Percentiles rank a stretch among this genome's conserved stretches.
These are phyloP conservation scores for Fomes fomentarius DNA, from an alignment of 1,284 basidiomycete genomes.

Conservation along the genomic window DNA sequence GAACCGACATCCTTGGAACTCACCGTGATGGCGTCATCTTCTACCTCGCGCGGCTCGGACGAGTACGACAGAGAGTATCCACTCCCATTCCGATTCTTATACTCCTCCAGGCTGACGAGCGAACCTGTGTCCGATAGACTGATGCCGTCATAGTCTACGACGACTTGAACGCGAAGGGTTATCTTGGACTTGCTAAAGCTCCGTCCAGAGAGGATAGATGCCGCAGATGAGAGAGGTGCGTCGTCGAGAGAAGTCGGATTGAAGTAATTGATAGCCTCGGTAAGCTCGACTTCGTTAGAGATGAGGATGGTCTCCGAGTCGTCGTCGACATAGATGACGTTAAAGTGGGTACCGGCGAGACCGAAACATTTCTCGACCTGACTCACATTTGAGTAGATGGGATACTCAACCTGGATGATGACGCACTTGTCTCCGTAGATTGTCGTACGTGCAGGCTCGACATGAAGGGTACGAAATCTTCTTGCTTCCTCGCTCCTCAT, in stretches of 20 bases:
- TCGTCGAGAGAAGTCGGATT: constrained; percentile 67
- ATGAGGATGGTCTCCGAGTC: constrained; percentile 79
- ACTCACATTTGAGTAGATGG: constrained; percentile 52
- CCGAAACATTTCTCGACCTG: constrained; percentile 22
- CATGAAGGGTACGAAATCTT: constrained; percentile 79
- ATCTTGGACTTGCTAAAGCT: constrained; percentile 73
- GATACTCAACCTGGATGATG: constrained; percentile 48
- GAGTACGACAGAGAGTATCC: constrained; percentile 57
- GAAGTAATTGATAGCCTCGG: constrained; percentile 87
- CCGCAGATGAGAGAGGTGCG: constrained; percentile 64
- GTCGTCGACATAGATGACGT: constrained; percentile 84
- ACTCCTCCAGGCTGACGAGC: constrained; percentile 76
- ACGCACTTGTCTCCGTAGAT: constrained; percentile 69
- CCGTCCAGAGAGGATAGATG: constrained; percentile 73
- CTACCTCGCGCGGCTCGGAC: constrained; percentile 44
- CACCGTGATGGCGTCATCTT: constrained; percentile 74
- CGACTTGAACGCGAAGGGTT: constrained; percentile 73
- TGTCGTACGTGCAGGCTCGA: constrained; percentile 73
- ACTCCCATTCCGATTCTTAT: constrained; percentile 61
- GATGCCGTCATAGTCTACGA: constrained; percentile 89
- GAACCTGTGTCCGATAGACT: constrained; percentile 87
- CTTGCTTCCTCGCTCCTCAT: constrained; percentile 68
- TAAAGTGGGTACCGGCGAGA: constrained; percentile 11
- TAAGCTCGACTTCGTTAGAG: constrained; percentile 71
- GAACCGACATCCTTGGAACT: constrained; percentile 65